Evolutionary conservation across 106 monocot genomes (phyloP).

Genomic region (Dendrobium nobile): DNA sequence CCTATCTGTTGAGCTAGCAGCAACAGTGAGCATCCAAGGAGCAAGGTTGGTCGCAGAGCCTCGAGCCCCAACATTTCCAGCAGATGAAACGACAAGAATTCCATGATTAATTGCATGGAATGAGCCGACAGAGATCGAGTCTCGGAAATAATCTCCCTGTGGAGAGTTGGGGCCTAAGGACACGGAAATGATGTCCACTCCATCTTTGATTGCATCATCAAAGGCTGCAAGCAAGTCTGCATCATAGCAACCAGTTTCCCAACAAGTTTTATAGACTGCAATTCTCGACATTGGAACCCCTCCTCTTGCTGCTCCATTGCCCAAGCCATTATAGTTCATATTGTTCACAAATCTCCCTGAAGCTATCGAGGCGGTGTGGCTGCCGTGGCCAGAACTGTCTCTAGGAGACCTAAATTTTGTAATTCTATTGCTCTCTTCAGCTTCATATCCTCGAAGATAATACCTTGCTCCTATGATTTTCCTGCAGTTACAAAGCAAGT

Average conservation of each 20-base stretch:
- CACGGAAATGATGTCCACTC: conserved; percentile 70
- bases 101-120: conserved; percentile 71
- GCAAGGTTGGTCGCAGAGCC: conserved; percentile 77
- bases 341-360: conserved; percentile 56
- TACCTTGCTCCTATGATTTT: conserved; percentile 76
- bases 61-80: conserved; percentile 55
- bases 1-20: conserved; percentile 69
- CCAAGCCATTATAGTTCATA: conserved; percentile 68
- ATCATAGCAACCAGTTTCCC: conserved; percentile 85
- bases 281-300: conserved; percentile 80
- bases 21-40: conserved; percentile 84
- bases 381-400: conserved; percentile 76
- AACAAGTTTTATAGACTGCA: conserved; percentile 83
- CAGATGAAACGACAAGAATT: conserved; percentile 73
- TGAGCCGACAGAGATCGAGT: conserved; percentile 73
- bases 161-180: conserved; percentile 64
- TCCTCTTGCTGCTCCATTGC: conserved; percentile 49
- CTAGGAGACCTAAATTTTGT: conserved; percentile 61
- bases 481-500: conserved; percentile 6
- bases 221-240: conserved; percentile 82
- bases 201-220: conserved; percentile 77
- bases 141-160: conserved; percentile 62
- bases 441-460: conserved; percentile 50
- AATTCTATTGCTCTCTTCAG: conserved; percentile 28
- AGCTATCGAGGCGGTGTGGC: conserved; percentile 84